Evolutionary conservation across 2,329 filamentous ascomycete species (phyloP), one percentile per base, ranked within the genome.

Genomic region (Fusarium sp.): DNA sequence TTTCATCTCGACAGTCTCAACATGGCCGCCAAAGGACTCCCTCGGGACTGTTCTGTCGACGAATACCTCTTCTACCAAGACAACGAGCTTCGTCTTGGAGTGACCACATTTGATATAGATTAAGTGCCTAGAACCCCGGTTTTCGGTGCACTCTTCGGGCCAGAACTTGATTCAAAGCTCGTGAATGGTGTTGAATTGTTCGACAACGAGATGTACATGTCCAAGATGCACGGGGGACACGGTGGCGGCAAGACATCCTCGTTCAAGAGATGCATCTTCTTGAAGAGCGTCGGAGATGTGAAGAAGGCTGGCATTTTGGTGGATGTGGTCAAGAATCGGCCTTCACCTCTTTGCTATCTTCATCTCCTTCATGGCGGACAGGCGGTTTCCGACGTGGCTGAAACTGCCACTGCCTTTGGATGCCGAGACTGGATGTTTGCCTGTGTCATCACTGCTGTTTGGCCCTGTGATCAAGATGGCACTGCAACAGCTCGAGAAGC

Each of bases 401-500:
- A 81, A 6, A 80, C 86, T 71, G 84, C 83, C 29, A 89, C 87
- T 67, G 90, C 90, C 63, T 92, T 92, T 64, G 90, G 91, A 52
- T 91, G 87, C 82, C 88, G 90, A 80, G 85, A 90, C 78, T 92
- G 90, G 90, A 85, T 89, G 35, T 92, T 88, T 82, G 90, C 90
- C 54, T 92, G 90, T 74, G 88, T 92, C 6, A 77, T 93, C 48
- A 92, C 90, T 6, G 90, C 88, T 29, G 86, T 91, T 67, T 92
- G 90, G 90, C 83, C 84, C 3, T 87, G 89, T 18, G 83, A 87
- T 11, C 78, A 88, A 79, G 88, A 91, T 71, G 84, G 78, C 50
- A 87, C 83, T 0, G 79, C 82, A 54, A 43, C 72, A 13, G 83
- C 86, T 70, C 81, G 68, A 69, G 77, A 77, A 65, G 83, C 80